Evolutionary conservation across 2,329 filamentous ascomycete species (phyloP).

Genomic region (Madurella mycetomatis): DNA sequence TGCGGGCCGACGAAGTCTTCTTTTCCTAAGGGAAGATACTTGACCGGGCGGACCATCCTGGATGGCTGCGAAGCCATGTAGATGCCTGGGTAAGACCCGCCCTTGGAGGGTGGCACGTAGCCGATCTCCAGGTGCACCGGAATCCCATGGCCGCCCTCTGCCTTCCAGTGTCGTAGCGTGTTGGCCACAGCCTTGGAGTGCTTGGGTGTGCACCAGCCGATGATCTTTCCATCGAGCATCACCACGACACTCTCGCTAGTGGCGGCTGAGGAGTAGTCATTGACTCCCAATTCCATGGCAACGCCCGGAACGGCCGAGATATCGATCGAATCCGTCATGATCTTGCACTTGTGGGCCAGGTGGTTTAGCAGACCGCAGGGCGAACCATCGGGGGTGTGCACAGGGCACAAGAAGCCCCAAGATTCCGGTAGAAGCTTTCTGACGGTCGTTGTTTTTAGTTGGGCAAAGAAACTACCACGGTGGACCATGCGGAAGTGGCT

Average conservation of each 20-base stretch:
- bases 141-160: constrained; percentile 75
- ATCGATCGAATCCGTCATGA: constrained; percentile 72
- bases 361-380: constrained; percentile 95
- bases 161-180: constrained; percentile 91
- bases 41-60: constrained; percentile 85
- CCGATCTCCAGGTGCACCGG: constrained; percentile 86
- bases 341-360: constrained; percentile 88
- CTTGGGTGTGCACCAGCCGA: constrained; percentile 85
- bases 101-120: constrained; percentile 79
- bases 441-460: constrained; percentile 94
- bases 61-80: constrained; percentile 87
- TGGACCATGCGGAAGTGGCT: constrained; percentile 99
- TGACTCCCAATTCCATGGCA: constrained; percentile 74
- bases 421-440: constrained; percentile 93
- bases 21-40: constrained; percentile 82
- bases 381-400: constrained; percentile 93
- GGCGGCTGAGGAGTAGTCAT: constrained; percentile 69
- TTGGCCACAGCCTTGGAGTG: constrained; percentile 79
- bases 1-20: constrained; percentile 87
- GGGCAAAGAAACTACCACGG: constrained; percentile 96
- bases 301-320: constrained; percentile 69
- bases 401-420: constrained; percentile 96
- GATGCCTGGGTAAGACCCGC: constrained; percentile 92
- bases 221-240: constrained; percentile 81
- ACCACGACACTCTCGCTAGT: constrained; percentile 81